Conservation (phyloP, 2,329 filamentous ascomycete species). For the Colletotrichum sp. region DNA sequence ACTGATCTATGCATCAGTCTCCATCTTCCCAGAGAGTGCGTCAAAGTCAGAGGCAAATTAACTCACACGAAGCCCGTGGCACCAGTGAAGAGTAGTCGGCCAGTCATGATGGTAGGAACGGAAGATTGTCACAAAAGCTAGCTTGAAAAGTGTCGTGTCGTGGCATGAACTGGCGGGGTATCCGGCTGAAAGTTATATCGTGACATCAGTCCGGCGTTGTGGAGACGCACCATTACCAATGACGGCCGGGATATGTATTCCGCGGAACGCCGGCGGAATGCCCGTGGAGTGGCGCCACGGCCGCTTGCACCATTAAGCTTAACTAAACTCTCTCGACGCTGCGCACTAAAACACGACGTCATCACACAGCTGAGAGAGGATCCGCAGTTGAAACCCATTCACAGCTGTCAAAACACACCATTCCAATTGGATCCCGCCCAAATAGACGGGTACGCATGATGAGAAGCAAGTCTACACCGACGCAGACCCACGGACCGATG, state of each 20-base stretch:
- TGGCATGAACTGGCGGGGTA: not conserved
- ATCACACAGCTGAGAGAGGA: not conserved
- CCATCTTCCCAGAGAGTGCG: not conserved
- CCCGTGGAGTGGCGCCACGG: not conserved
- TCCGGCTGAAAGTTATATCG: not conserved
- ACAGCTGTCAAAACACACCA: not conserved
- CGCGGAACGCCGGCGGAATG: not conserved
- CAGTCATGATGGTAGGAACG: not conserved
- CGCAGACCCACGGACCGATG: not conserved
- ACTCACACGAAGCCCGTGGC: conserved; percentile 31
- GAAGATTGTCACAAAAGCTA: not conserved
- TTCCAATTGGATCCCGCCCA: not conserved
- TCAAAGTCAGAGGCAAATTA: not conserved
- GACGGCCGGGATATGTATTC: not conserved
- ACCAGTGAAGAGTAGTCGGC: conserved; percentile 27
- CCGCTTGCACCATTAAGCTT: not conserved
- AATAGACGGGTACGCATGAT: not conserved
- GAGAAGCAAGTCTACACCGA: not conserved
- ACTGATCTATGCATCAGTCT: conserved; percentile 15
- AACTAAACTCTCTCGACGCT: not conserved
- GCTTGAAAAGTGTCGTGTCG: not conserved
- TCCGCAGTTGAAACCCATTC: not conserved
- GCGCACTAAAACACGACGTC: not conserved
- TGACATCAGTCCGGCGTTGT: not conserved
- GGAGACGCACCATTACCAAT: not conserved